These are phyloP conservation scores for Colletotrichum neosansevieriae DNA, from an alignment of 2,329 filamentous ascomycete genomes.

Conservation along the genomic window DNA sequence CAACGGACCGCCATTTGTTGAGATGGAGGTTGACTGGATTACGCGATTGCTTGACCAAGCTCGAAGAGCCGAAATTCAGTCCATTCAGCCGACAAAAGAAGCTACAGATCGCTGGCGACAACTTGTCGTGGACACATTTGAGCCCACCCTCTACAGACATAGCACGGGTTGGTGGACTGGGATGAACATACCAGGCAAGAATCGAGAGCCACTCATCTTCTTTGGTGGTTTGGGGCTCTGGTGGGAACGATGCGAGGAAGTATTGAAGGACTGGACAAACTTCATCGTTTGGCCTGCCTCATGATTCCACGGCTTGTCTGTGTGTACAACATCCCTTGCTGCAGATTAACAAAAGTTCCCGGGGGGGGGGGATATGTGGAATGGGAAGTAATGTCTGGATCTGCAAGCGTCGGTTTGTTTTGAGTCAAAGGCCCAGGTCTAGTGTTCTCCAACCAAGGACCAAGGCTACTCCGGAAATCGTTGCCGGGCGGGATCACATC, in stretches of 20 bases:
- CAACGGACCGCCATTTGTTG: slow-evolving; percentile 43
- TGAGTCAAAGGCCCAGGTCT: no score
- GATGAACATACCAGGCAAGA: slow-evolving; percentile 37
- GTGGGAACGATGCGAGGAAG: slow-evolving; percentile 6
- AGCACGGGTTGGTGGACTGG: slow-evolving; percentile 40
- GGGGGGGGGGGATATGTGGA: no score
- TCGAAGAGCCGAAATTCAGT: slow-evolving; percentile 1
- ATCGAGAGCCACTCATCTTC: slow-evolving; percentile 36
- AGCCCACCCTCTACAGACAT: slow-evolving; percentile 14
- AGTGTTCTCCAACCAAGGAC: no score
- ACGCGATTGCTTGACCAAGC: slow-evolving; percentile 39
- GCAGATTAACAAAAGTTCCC: no score
- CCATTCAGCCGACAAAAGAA: slow-evolving; percentile 21
- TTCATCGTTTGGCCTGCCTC: no score
- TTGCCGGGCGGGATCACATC: no score
- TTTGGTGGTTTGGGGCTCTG: slow-evolving; percentile 21
- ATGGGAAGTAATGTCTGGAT: no score
- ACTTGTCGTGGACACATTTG: slow-evolving; percentile 3
- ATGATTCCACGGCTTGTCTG: no score
- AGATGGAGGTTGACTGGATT: slow-evolving; percentile 42
- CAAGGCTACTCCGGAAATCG: no score
- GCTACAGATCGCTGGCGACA: slow-evolving; percentile 15
- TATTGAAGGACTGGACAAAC: background rate
- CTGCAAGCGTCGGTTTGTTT: no score
- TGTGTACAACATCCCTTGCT: no score